Evolutionary conservation across 2,329 filamentous ascomycete genomes (phyloP).

Genomic region (Colletotrichum sp.): DNA sequence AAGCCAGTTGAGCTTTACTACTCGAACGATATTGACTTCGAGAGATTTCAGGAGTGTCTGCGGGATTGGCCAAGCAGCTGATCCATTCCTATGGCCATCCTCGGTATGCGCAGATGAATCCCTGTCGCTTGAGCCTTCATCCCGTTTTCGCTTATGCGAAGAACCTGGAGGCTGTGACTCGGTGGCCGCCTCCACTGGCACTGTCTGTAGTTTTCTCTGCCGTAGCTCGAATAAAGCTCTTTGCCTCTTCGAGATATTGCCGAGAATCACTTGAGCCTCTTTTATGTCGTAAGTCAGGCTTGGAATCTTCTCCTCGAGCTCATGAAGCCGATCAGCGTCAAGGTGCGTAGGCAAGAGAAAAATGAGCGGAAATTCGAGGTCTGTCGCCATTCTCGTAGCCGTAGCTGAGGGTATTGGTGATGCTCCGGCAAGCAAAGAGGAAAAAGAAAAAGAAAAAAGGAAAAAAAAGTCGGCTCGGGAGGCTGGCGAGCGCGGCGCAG

Average conservation of each 20-base stretch:
- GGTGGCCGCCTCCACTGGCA: conserved; percentile 43
- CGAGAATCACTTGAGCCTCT: conserved; percentile 77
- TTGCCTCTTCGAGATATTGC: conserved; percentile 71
- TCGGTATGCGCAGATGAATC: conserved; percentile 24
- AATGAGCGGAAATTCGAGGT: conserved; percentile 62
- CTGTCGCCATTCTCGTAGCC: background rate
- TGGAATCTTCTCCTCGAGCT: conserved; percentile 68
- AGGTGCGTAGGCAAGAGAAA: conserved; percentile 78
- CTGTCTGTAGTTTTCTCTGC: conserved; percentile 64
- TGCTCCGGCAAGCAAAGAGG: background rate
- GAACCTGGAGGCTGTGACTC: background rate
- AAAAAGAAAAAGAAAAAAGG: too few relatives aligned
- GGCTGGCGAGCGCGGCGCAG: background rate
- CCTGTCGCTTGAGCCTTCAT: conserved; percentile 23
- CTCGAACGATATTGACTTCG: conserved; percentile 41
- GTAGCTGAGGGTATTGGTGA: background rate
- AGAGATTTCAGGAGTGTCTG: conserved; percentile 11
- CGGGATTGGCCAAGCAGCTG: background rate
- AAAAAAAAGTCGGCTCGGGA: background rate
- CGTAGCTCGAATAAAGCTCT: conserved; percentile 81
- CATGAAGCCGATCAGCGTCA: conserved; percentile 63
- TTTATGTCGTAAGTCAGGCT: conserved; percentile 72
- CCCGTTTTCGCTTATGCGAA: background rate
- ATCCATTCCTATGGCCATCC: background rate
- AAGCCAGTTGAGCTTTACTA: conserved; percentile 66